phyloP scores from a whole-genome alignment of 169 alveolate species.

The Cryptosporidium canis region DNA sequence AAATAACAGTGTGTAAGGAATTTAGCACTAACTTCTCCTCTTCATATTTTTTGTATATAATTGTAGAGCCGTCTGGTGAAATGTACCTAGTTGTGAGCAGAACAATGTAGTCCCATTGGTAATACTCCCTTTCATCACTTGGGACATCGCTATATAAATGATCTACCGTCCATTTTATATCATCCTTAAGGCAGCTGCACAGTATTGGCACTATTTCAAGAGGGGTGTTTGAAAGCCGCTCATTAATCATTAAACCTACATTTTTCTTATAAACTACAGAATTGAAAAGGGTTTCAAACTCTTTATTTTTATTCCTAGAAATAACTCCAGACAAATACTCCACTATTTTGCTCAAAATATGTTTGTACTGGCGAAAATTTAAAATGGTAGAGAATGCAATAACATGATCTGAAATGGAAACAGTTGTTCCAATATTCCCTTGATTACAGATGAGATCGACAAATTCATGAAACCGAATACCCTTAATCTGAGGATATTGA shows the following conservation, averaged over 20 bases:
- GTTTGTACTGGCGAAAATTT: slow-evolving; percentile 38
- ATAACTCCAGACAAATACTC: background rate
- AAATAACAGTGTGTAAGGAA: slow-evolving; percentile 14
- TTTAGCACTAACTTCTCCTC: slow-evolving; percentile 33
- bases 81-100: slow-evolving; percentile 18
- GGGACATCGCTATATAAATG: slow-evolving; percentile 29
- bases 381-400: slow-evolving; percentile 50
- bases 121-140: slow-evolving; percentile 31
- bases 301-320: background rate
- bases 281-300: slow-evolving; percentile 20
- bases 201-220: slow-evolving; percentile 43
- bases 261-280: slow-evolving; percentile 27
- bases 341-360: background rate
- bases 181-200: slow-evolving; percentile 32
- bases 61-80: background rate
- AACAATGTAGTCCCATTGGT: slow-evolving; percentile 50
- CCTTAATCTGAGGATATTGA: slow-evolving; percentile 18
- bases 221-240: slow-evolving; percentile 35
- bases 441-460: slow-evolving; percentile 68
- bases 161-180: slow-evolving; percentile 45
- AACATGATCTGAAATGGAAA: slow-evolving; percentile 27
- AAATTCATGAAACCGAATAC: slow-evolving; percentile 28
- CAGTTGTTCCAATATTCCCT: slow-evolving; percentile 70
- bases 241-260: slow-evolving; percentile 50
- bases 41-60: slow-evolving; percentile 25